A percentile compares a stretch with the other conserved stretches of the same genome.
These are phyloP conservation scores for Yarrowia sp. DNA, from an alignment of 805 yeast genomes.

Conservation along the genomic window DNA sequence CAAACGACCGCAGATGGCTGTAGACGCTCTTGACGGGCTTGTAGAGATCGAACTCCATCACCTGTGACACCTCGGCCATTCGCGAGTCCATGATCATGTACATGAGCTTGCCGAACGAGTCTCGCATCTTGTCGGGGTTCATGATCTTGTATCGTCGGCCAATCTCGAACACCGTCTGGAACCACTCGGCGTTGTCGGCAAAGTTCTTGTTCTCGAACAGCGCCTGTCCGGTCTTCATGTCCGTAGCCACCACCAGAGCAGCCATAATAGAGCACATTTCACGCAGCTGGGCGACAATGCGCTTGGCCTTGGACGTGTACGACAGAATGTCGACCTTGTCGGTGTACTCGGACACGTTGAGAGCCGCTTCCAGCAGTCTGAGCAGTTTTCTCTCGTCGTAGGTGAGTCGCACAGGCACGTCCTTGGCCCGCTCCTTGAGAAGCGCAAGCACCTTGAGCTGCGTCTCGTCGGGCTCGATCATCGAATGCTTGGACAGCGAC, in stretches of 20 bases:
- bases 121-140: slow-evolving; percentile 81
- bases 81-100: slow-evolving; percentile 86
- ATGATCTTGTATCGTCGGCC: slow-evolving; percentile 79
- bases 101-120: slow-evolving; percentile 73
- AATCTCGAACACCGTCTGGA: slow-evolving; percentile 65
- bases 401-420: slow-evolving; percentile 67
- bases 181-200: slow-evolving; percentile 70
- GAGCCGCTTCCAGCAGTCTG: slow-evolving; percentile 68
- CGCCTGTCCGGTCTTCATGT: slow-evolving; percentile 65
- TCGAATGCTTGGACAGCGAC: background rate
- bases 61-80: slow-evolving; percentile 63
- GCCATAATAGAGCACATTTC: slow-evolving; percentile 78
- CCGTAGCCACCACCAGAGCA: slow-evolving; percentile 74
- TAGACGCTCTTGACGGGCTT: slow-evolving; percentile 67
- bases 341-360: slow-evolving; percentile 76
- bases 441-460: slow-evolving; percentile 30
- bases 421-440: slow-evolving; percentile 45
- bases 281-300: slow-evolving; percentile 68
- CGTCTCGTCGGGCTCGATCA: slow-evolving; percentile 29
- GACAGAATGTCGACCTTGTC: slow-evolving; percentile 72
- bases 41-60: slow-evolving; percentile 73
- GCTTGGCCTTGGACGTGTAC: slow-evolving; percentile 62
- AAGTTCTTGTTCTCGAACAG: slow-evolving; percentile 66
- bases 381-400: slow-evolving; percentile 66
- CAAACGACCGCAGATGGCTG: slow-evolving; percentile 45